Percentiles rank a stretch among this genome's conserved stretches.
Evolutionary conservation across 2,329 filamentous ascomycete genomes (phyloP).

Genomic region (Venturia aucupariae): DNA sequence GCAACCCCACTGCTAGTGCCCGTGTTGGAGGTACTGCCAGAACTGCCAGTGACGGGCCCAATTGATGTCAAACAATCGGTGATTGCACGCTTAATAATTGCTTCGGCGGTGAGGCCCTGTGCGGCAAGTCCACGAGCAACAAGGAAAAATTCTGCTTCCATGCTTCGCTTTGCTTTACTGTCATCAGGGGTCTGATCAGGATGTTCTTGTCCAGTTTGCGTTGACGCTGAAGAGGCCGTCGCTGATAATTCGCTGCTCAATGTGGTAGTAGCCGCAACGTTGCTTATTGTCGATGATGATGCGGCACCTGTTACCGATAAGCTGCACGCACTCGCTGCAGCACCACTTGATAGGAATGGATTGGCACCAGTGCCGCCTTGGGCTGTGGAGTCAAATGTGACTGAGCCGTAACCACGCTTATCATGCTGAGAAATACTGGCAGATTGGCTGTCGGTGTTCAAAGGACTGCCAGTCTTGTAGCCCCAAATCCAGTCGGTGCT

Average conservation of each 20-base stretch:
- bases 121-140: not conserved
- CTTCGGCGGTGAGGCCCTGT: slow-evolving; percentile 1
- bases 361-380: not conserved
- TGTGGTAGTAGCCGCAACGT: not conserved
- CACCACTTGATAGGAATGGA: not conserved
- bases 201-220: not conserved
- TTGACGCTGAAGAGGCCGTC: not conserved
- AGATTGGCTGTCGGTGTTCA: slow-evolving; percentile 37
- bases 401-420: not conserved
- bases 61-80: not conserved
- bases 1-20: not conserved
- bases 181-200: not conserved
- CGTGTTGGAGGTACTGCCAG: not conserved
- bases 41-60: not conserved
- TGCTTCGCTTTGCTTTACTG: slow-evolving; percentile 16
- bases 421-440: slow-evolving; percentile 39
- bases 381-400: not conserved
- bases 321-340: not conserved
- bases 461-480: slow-evolving; percentile 34
- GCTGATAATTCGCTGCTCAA: not conserved
- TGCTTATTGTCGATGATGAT: not conserved
- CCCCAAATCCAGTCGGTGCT: slow-evolving; percentile 44
- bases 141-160: not conserved
- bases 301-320: not conserved
- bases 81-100: not conserved